These are phyloP conservation scores for Colletotrichum euphorbiae DNA, from an alignment of 2,329 filamentous ascomycete genomes.

Conservation along the genomic window DNA sequence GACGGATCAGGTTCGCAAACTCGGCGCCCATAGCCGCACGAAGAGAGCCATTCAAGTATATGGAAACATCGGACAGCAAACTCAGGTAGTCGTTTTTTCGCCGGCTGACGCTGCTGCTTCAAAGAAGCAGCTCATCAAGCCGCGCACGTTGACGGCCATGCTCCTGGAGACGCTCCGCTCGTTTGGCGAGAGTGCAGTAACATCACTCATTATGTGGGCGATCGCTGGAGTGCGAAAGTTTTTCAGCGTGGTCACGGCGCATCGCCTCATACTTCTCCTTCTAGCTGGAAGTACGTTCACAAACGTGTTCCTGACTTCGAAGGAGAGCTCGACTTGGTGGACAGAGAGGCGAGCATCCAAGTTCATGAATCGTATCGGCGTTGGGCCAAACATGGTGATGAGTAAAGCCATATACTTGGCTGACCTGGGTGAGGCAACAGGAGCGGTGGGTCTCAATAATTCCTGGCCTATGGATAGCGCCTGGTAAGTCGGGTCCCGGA, in stretches of 20 bases:
- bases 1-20: constrained; percentile 79
- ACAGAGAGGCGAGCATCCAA: constrained; percentile 81
- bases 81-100: constrained; percentile 71
- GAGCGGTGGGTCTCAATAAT: constrained; percentile 48
- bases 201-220: constrained; percentile 81
- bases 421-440: constrained; percentile 78
- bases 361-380: constrained; percentile 86
- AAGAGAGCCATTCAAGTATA: constrained; percentile 85
- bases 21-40: constrained; percentile 79
- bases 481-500: constrained; percentile 52
- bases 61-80: constrained; percentile 78
- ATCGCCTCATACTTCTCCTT: constrained; percentile 78
- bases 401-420: constrained; percentile 85
- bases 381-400: constrained; percentile 83
- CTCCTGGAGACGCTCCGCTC: constrained; percentile 79
- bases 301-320: constrained; percentile 81
- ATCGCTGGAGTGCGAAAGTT: constrained; percentile 74
- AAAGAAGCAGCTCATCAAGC: constrained; percentile 70
- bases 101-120: constrained; percentile 58
- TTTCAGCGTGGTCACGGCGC: constrained; percentile 76
- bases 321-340: constrained; percentile 84
- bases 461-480: constrained; percentile 60
- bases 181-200: constrained; percentile 78
- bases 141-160: constrained; percentile 74
- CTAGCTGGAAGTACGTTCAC: constrained; percentile 76